Base-by-base conservation (phyloP, 1,284 basidiomycete species). In the Coriolopsis trogii region DNA sequence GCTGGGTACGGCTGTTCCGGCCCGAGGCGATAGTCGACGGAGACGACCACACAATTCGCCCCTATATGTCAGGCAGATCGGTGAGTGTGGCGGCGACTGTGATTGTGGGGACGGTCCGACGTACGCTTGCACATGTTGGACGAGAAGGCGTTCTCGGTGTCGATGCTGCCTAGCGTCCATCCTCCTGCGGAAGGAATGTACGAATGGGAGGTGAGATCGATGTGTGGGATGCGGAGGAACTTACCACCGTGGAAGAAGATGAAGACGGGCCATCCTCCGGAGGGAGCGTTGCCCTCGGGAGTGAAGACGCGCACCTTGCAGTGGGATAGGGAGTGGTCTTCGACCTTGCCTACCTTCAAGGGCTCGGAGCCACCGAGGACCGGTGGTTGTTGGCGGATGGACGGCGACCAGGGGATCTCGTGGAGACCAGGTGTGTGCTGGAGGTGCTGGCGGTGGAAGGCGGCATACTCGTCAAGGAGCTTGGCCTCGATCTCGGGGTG, bases 1-100 rank as follows among this genome's bases (percentile, higher is more conserved):
- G 84, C 81, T 2, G 90, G 91, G 61, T 88, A 91, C 4, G 79
- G 79, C 46, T 86, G 58, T 61, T 93, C 89, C 0, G 90, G 90
- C 0, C 84, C 87, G 7, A 91, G 77, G 4, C 88, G 81, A 64
- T 91, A 91, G 59, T 86, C 83, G 18, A 91, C 84, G 4, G 83
- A 82, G 7, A 88, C 70, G 2, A 86, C 82, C 0, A 82, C 72
- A 40, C 76, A 80, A 49, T 74, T 73, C 2, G 80, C 80, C 49
- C 69, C 82, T 84, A 49, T 7, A 23, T 15, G 37, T 31, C 23
- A 46, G 13, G 28, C 3, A n/a, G n/a, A n/a, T n/a, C n/a, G n/a
- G 7, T 24, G 24, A 18, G 36, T n/a, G 12, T 18, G 15, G 31
- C 1, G 36, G 36, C 24, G 24, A 13, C 31, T 21, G 16, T 12